These are phyloP conservation scores for Boletus barrowsii DNA, from an alignment of 768 basidiomycete species.

Conservation along the genomic window DNA sequence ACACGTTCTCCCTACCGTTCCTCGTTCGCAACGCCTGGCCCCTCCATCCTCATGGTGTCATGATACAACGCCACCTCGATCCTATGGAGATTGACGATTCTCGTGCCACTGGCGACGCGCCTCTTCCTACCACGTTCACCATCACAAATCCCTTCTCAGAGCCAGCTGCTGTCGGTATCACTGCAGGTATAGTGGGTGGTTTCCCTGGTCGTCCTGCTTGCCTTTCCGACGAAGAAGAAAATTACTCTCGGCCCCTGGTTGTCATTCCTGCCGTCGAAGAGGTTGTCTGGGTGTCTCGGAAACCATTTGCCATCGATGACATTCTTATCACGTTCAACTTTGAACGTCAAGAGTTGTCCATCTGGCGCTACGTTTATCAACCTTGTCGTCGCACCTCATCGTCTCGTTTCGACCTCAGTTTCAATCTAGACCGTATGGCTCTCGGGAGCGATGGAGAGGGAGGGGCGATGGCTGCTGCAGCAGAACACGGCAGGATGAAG, in stretches of 20 bases:
- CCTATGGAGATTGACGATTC: slow-evolving; percentile 65
- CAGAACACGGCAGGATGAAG: slow-evolving; percentile 65
- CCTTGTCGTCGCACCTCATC: slow-evolving; percentile 41
- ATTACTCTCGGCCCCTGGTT: slow-evolving; percentile 46
- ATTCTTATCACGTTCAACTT: slow-evolving; percentile 59
- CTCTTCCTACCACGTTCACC: slow-evolving; percentile 79
- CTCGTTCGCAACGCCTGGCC: slow-evolving; percentile 79
- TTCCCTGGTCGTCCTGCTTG: slow-evolving; percentile 31
- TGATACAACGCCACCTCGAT: slow-evolving; percentile 75
- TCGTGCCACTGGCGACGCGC: slow-evolving; percentile 58
- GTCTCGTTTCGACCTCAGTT: slow-evolving; percentile 53
- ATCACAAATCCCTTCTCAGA: slow-evolving; percentile 76
- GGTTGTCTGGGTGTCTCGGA: slow-evolving; percentile 57
- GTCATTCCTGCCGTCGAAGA: slow-evolving; percentile 63
- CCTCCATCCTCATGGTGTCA: slow-evolving; percentile 70
- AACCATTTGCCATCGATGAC: slow-evolving; percentile 41
- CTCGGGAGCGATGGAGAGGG: slow-evolving; percentile 48
- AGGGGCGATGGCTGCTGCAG: slow-evolving; percentile 39
- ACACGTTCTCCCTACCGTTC: slow-evolving; percentile 78
- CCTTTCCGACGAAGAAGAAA: slow-evolving; percentile 55
- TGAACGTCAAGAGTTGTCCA: slow-evolving; percentile 49
- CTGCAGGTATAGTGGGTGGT: slow-evolving; percentile 54
- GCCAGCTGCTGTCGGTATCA: slow-evolving; percentile 66
- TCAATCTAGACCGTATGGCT: slow-evolving; percentile 67
- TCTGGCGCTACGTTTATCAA: slow-evolving; percentile 73